Evolutionary conservation across 1,284 basidiomycete species (phyloP).

Genomic region (Boletellus dicymbophilus): DNA sequence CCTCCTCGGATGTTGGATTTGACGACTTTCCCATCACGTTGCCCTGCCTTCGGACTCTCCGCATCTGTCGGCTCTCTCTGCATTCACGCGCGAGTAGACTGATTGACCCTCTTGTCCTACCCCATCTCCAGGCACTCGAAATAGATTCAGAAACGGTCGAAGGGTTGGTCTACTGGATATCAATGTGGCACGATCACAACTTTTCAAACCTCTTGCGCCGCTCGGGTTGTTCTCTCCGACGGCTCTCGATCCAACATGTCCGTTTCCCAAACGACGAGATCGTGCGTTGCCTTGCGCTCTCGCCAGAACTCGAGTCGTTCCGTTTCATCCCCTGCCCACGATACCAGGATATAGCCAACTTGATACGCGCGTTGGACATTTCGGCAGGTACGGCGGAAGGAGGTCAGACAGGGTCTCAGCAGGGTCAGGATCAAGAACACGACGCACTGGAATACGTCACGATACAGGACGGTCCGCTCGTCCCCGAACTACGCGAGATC

Average conservation of each 20-base stretch:
- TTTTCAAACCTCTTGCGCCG: slow-evolving; percentile 21
- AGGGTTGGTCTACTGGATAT: not conserved
- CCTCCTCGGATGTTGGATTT: no score
- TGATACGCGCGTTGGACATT: slow-evolving; percentile 11
- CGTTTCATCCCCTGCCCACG: slow-evolving; percentile 20
- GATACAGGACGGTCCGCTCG: not conserved
- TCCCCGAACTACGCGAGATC: slow-evolving; percentile 13
- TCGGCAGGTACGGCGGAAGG: not conserved
- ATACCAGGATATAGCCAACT: slow-evolving; percentile 13
- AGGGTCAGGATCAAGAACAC: not conserved
- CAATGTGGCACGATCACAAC: not conserved
- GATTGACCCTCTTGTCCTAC: slow-evolving; percentile 15
- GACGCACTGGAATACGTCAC: no score
- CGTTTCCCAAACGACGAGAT: slow-evolving; percentile 21
- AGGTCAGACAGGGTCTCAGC: no score
- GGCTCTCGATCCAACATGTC: slow-evolving; percentile 19
- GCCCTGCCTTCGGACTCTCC: slow-evolving; percentile 14
- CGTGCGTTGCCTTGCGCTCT: slow-evolving; percentile 17
- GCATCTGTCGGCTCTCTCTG: slow-evolving; percentile 8
- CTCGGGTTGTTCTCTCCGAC: slow-evolving; percentile 14
- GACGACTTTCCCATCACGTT: no score
- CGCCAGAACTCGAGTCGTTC: slow-evolving; percentile 13
- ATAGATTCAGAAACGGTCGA: slow-evolving; percentile 5
- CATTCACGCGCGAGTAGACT: not conserved
- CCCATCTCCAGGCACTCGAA: slow-evolving; percentile 17